A percentile compares a stretch with the other conserved stretches of the same genome.
Evolutionary conservation across 371 early-diverging fungal species (phyloP).

Genomic region (Amoeboaphelidium protococcarum): DNA sequence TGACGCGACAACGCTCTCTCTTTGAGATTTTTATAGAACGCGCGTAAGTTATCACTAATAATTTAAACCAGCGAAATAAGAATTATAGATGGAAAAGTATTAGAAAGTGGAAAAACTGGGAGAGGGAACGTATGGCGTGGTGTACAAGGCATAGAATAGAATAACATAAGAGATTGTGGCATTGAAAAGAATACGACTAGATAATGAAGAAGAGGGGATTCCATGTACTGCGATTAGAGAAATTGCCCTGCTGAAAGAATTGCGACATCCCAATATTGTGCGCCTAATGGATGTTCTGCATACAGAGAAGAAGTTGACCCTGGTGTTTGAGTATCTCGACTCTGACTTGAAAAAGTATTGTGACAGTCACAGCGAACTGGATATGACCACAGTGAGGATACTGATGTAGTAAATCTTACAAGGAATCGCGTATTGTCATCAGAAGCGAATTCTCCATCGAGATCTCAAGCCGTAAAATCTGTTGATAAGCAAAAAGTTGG

Average conservation of each 20-base stretch:
- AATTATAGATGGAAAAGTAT: conserved; percentile 10
- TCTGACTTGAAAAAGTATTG: conserved; percentile 91
- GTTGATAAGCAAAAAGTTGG: conserved; percentile 41
- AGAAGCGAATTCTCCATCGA: conserved; percentile 78
- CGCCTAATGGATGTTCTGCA: conserved; percentile 91
- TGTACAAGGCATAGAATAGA: conserved; percentile 86
- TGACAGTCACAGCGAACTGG: conserved; percentile 17
- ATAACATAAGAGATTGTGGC: conserved; percentile 79
- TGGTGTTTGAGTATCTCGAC: conserved; percentile 97
- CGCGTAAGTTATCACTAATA: too few relatives aligned
- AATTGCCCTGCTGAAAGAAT: conserved; percentile 81
- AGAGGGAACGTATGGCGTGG: conserved; percentile 91
- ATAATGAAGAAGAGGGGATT: conserved; percentile 86
- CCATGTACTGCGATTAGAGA: conserved; percentile 91
- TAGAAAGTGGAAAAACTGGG: conserved; percentile 12
- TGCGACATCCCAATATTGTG: conserved; percentile 69
- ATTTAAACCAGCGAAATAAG: too few relatives aligned
- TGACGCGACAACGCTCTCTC: too few relatives aligned
- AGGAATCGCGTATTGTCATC: conserved; percentile 84
- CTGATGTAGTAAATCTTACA: conserved; percentile 67
- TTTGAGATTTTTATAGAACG: too few relatives aligned
- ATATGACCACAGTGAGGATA: conserved; percentile 5
- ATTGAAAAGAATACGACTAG: conserved; percentile 79
- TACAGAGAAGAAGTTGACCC: conserved; percentile 81
- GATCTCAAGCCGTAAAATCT: conserved; percentile 91